phyloP scores from a whole-genome alignment of 2,329 filamentous ascomycete genomes.

The Aspergillus phoenicis region DNA sequence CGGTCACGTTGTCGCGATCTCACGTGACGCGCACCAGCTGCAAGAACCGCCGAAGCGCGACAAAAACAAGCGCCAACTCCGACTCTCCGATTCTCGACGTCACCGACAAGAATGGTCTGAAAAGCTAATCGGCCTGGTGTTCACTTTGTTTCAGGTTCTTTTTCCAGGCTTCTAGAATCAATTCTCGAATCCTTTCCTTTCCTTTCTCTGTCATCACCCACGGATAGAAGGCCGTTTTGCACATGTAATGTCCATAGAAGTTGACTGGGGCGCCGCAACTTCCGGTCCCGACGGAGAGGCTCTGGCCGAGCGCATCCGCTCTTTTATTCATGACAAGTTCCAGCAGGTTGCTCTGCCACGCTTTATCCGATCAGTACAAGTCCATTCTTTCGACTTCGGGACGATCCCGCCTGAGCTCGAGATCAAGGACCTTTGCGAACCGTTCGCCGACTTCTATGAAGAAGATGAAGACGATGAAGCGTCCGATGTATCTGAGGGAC shows the following conservation, averaged over 20 bases:
- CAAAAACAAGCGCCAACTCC: slow-evolving; percentile 2
- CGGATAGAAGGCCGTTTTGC: slow-evolving; percentile 8
- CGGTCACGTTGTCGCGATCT: not conserved
- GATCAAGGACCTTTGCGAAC: slow-evolving; percentile 95
- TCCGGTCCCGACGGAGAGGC: slow-evolving; percentile 82
- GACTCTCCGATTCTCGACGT: not conserved
- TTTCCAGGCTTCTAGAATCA: not conserved
- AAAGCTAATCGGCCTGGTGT: not conserved
- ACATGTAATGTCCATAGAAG: slow-evolving; percentile 85
- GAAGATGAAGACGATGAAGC: slow-evolving; percentile 60
- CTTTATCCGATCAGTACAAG: slow-evolving; percentile 94
- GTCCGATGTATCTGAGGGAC: slow-evolving; percentile 41
- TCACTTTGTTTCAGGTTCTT: not conserved
- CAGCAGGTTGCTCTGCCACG: slow-evolving; percentile 87
- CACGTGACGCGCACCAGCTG: not conserved
- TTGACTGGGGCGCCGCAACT: slow-evolving; percentile 94
- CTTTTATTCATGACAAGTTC: slow-evolving; percentile 94
- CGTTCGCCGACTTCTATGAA: slow-evolving; percentile 94
- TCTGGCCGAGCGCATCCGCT: slow-evolving; percentile 82
- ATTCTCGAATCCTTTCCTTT: not conserved
- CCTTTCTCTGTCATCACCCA: not conserved
- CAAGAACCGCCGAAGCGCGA: slow-evolving; percentile 1
- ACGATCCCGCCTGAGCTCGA: slow-evolving; percentile 79
- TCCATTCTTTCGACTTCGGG: slow-evolving; percentile 93
- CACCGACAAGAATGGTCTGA: not conserved